Percentiles rank a stretch among this genome's conserved stretches.
Conservation (phyloP, 2,329 filamentous ascomycete species). For the Cryphonectria japonica region DNA sequence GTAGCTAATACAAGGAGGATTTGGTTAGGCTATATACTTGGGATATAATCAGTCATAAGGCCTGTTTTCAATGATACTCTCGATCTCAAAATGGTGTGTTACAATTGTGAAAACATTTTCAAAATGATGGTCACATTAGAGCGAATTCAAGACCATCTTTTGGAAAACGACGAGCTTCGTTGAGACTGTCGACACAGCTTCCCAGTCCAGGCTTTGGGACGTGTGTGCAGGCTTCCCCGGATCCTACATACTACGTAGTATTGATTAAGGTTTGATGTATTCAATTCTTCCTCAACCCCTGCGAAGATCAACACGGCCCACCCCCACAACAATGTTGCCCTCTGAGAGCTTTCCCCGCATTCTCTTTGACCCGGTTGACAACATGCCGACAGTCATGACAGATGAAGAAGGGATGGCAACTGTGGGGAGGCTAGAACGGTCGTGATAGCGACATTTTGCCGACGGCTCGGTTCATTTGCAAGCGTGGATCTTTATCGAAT, state of each 20-base stretch:
- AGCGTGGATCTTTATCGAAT: not conserved
- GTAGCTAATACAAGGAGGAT: not conserved
- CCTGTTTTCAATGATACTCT: not conserved
- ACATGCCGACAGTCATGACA: conserved; percentile 1
- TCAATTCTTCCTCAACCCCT: not conserved
- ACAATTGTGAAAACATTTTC: not conserved
- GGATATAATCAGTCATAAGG: not conserved
- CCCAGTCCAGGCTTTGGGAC: not conserved
- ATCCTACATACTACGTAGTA: not conserved
- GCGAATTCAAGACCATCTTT: not conserved
- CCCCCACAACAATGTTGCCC: not conserved
- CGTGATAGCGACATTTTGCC: conserved; percentile 9
- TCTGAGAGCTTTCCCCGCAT: not conserved
- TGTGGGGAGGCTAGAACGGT: not conserved
- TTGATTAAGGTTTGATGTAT: not conserved
- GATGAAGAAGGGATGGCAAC: not conserved
- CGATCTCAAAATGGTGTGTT: not conserved
- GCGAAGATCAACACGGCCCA: conserved; percentile 5
- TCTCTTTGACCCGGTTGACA: not conserved
- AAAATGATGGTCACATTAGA: not conserved
- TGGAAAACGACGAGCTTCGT: not conserved
- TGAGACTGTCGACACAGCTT: not conserved
- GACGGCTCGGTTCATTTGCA: conserved; percentile 13
- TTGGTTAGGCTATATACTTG: not conserved
- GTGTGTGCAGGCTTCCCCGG: not conserved